A percentile compares a stretch with the other conserved stretches of the same genome.
Evolutionary conservation across 1,284 basidiomycete species (phyloP).

Genomic region (Paramarasmius palmivorus): DNA sequence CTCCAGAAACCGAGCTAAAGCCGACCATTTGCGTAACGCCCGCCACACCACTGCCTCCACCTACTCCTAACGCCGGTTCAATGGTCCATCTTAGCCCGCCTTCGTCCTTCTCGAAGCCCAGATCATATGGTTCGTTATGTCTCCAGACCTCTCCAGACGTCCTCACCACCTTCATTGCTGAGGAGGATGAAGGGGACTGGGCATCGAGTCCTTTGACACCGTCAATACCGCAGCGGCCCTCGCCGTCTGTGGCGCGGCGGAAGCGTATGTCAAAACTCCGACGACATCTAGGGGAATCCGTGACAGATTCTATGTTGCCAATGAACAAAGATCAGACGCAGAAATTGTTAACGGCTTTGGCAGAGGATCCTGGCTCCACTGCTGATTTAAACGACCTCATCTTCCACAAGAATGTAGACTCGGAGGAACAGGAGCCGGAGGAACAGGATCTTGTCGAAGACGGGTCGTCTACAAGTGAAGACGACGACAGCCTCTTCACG

Average conservation of each 20-base stretch:
- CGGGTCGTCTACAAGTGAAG: no score
- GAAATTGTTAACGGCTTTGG: neutral
- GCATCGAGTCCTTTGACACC: neutral
- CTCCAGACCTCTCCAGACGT: neutral
- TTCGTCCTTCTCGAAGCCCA: constrained; percentile 8
- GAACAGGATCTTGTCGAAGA: neutral
- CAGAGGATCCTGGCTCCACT: no score
- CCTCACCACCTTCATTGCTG: neutral
- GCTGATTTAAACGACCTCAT: neutral
- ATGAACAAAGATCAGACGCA: constrained; percentile 1
- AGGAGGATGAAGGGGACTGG: neutral
- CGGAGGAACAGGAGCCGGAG: no score
- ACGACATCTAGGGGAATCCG: constrained; percentile 31
- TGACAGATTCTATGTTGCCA: constrained; percentile 26
- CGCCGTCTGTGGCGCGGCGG: constrained; percentile 1
- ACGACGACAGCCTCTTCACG: neutral
- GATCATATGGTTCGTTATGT: neutral
- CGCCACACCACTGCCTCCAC: constrained; percentile 12
- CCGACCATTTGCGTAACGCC: constrained; percentile 13
- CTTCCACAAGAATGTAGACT: neutral
- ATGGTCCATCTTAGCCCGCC: neutral
- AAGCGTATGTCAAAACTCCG: constrained; percentile 31
- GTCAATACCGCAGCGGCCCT: neutral
- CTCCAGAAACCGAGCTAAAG: constrained; percentile 3
- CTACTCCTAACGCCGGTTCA: constrained; percentile 7